phyloP scores from a whole-genome alignment of 1,284 basidiomycete genomes.

The Trichosporon sp. region DNA sequence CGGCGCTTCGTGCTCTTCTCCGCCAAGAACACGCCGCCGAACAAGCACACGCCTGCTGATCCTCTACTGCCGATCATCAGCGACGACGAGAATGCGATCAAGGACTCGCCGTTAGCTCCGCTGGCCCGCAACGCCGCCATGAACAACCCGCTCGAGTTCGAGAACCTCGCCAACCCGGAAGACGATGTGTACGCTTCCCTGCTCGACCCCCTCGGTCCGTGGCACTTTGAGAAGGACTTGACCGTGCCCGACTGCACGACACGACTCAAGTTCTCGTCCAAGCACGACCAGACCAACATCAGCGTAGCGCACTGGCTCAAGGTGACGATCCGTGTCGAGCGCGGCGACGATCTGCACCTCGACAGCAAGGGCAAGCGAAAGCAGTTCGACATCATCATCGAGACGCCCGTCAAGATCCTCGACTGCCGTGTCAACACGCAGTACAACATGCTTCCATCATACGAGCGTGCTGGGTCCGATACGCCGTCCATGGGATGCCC shows the following conservation, averaged over 20 bases:
- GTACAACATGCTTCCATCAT: slow-evolving; percentile 70
- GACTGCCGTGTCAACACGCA: slow-evolving; percentile 75
- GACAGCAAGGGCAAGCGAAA: slow-evolving; percentile 74
- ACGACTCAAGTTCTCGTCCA: slow-evolving; percentile 75
- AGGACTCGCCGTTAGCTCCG: slow-evolving; percentile 57
- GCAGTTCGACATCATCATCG: slow-evolving; percentile 83
- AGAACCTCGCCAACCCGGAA: slow-evolving; percentile 55
- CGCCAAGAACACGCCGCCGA: slow-evolving; percentile 62
- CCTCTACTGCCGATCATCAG: slow-evolving; percentile 63
- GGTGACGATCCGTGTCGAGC: slow-evolving; percentile 80
- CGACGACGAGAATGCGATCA: slow-evolving; percentile 56
- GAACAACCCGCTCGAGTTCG: slow-evolving; percentile 48
- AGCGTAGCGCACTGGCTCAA: slow-evolving; percentile 77
- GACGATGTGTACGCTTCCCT: slow-evolving; percentile 58
- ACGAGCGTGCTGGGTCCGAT: slow-evolving; percentile 35
- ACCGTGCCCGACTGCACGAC: slow-evolving; percentile 58
- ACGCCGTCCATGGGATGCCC: slow-evolving; percentile 37
- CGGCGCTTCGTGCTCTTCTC: slow-evolving; percentile 69
- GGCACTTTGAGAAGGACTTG: slow-evolving; percentile 60
- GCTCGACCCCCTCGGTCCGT: slow-evolving; percentile 62
- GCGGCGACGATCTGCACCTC: slow-evolving; percentile 68
- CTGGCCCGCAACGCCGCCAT: slow-evolving; percentile 50
- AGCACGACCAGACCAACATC: slow-evolving; percentile 79
- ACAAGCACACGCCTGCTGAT: slow-evolving; percentile 50
- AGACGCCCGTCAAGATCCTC: slow-evolving; percentile 57